A percentile compares a stretch with the other conserved stretches of the same genome.
Evolutionary conservation across 495 filamentous ascomycete species (phyloP).

Genomic region (Penicillium lagena): DNA sequence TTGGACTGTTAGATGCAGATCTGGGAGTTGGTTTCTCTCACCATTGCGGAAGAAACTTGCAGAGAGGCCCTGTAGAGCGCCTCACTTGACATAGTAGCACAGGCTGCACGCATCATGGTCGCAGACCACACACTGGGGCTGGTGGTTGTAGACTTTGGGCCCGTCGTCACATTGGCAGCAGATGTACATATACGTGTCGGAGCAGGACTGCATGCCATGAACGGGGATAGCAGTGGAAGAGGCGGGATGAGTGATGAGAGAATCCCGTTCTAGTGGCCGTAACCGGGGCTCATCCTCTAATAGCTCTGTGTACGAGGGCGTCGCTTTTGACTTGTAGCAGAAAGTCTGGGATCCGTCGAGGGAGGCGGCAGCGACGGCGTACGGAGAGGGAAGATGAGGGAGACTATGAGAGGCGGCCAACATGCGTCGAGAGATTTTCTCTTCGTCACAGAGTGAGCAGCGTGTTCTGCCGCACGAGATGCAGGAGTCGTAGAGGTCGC

Average conservation of each 20-base stretch:
- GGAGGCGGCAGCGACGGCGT: neutral
- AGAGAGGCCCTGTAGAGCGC: neutral
- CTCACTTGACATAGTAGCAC: slow-evolving; percentile 29
- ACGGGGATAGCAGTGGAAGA: neutral
- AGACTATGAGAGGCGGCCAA: too few species aligned
- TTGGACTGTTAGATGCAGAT: too few species aligned
- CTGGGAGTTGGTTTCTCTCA: neutral
- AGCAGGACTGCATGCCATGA: neutral
- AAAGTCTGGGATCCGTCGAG: slow-evolving; percentile 1
- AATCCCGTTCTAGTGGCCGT: slow-evolving; percentile 1
- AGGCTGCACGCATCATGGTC: slow-evolving; percentile 19
- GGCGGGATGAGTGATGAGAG: neutral
- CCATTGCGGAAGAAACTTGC: neutral
- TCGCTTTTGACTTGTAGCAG: slow-evolving; percentile 2
- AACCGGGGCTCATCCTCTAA: slow-evolving; percentile 5
- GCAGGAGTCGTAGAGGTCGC: slow-evolving; percentile 17
- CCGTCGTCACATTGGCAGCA: slow-evolving; percentile 38
- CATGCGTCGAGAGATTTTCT: slow-evolving; percentile 7
- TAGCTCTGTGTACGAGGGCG: slow-evolving; percentile 1
- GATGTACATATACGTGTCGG: slow-evolving; percentile 21
- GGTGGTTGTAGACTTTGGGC: slow-evolving; percentile 29
- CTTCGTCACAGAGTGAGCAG: slow-evolving; percentile 13
- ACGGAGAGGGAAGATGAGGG: too few species aligned
- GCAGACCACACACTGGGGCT: slow-evolving; percentile 29
- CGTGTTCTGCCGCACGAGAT: slow-evolving; percentile 13